A percentile compares a stretch with the other conserved stretches of the same genome.
These are phyloP conservation scores for Fusarium chaquense DNA, from an alignment of 2,329 filamentous ascomycete genomes.

Conservation along the genomic window DNA sequence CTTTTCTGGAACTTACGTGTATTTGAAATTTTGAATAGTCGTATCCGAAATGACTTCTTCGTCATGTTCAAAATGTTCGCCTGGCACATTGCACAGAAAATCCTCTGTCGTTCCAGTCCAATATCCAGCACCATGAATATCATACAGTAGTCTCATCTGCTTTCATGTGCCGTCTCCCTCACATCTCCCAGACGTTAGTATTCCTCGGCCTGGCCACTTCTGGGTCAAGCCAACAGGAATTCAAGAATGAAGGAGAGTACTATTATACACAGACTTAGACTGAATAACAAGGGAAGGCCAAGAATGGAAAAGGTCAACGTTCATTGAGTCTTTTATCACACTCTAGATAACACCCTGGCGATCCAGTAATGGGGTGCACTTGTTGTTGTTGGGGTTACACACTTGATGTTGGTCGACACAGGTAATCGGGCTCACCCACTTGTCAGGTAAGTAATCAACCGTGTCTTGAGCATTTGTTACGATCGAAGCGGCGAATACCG, in stretches of 20 bases:
- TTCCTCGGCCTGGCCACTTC: not conserved
- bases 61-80: not conserved
- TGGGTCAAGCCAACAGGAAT: not conserved
- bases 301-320: not conserved
- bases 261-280: not conserved
- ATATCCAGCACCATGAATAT: not conserved
- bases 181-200: not conserved
- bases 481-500: not conserved
- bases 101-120: not conserved
- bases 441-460: rapidly evolving
- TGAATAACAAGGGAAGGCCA: not conserved
- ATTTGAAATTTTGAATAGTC: not conserved
- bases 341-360: not conserved
- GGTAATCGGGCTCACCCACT: not conserved
- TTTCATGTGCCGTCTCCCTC: not conserved
- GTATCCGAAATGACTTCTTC: not conserved
- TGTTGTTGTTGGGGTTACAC: not conserved
- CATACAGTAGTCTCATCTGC: not conserved
- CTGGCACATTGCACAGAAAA: not conserved
- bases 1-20: too few relatives aligned
- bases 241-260: not conserved
- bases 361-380: not conserved
- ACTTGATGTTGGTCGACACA: not conserved
- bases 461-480: not conserved
- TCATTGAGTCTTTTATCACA: not conserved